Conservation (phyloP, 2,329 filamentous ascomycete genomes). For the Aspergillus sp. region DNA sequence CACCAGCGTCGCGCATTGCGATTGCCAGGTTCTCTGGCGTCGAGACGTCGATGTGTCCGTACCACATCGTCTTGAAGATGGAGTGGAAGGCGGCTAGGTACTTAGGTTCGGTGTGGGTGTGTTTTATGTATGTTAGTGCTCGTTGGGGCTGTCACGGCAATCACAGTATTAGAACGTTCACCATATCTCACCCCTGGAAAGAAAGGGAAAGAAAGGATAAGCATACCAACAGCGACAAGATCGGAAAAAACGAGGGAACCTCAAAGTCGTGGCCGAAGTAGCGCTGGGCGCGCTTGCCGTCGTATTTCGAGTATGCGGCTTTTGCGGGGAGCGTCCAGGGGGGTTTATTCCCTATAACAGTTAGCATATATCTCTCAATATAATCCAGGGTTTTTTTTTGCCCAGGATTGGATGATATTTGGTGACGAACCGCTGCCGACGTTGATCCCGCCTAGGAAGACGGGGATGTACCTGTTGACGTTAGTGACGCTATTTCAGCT, state of each 20-base stretch:
- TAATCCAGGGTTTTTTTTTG: not conserved
- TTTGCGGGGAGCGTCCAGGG: conserved; percentile 72
- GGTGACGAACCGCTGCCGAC: conserved; percentile 52
- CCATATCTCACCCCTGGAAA: no score
- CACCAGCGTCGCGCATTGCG: conserved; percentile 17
- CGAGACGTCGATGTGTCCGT: conserved; percentile 59
- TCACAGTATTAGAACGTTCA: not conserved
- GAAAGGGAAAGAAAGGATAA: conserved; percentile 14
- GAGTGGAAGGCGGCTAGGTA: conserved; percentile 57
- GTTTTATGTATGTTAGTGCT: conserved; percentile 66
- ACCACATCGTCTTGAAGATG: conserved; percentile 64
- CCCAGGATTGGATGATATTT: not conserved
- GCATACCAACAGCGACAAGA: conserved; percentile 53
- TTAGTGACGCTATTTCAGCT: not conserved
- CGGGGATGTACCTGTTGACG: conserved; percentile 61
- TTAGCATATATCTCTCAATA: not conserved
- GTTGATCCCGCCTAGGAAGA: conserved; percentile 70
- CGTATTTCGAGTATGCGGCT: conserved; percentile 56
- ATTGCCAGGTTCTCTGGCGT: conserved; percentile 54
- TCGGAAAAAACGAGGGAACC: conserved; percentile 54
- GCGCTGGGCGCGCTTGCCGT: conserved; percentile 49
- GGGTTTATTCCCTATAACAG: conserved; percentile 64
- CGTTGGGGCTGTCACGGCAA: conserved; percentile 55
- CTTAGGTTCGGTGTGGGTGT: conserved; percentile 48
- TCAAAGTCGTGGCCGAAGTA: conserved; percentile 50